These are phyloP conservation scores for Iris macrosiphon DNA, from an alignment of 106 monocot genomes.

Conservation along the genomic window DNA sequence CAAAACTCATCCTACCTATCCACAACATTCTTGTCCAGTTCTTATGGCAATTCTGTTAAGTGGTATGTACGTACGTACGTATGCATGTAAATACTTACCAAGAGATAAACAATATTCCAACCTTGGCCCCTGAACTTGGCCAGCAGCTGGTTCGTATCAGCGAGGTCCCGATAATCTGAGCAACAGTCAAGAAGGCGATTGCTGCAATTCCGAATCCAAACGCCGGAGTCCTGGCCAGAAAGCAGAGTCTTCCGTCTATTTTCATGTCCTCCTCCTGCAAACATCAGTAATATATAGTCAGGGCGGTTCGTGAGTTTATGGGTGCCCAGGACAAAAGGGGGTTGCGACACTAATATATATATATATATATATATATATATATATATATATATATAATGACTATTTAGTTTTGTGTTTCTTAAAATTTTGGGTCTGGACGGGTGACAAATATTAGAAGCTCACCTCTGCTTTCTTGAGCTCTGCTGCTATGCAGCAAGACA, in stretches of 20 bases:
- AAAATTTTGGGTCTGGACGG: too few species aligned
- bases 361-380: too few species aligned
- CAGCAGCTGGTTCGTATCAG: constrained; percentile 1
- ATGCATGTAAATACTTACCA: constrained; percentile 31
- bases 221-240: constrained; percentile 42
- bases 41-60: neutral
- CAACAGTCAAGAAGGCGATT: constrained; percentile 34
- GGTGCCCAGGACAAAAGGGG: too few species aligned
- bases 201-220: constrained; percentile 67
- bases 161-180: constrained; percentile 50
- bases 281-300: too few species aligned
- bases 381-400: constrained; percentile 8
- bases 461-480: constrained; percentile 65
- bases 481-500: constrained; percentile 54
- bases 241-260: constrained; percentile 67
- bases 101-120: constrained; percentile 36
- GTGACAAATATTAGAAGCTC: too few species aligned
- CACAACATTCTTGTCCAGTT: neutral
- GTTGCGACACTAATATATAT: too few species aligned
- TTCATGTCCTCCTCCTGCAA: constrained; percentile 62
- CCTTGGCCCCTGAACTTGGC: constrained; percentile 6
- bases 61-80: neutral
- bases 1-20: constrained; percentile 48
- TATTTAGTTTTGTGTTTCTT: too few species aligned
- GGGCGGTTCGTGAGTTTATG: too few species aligned